Base-by-base conservation (phyloP, 2,329 filamentous ascomycete species). In the Cytospora piceicola region DNA sequence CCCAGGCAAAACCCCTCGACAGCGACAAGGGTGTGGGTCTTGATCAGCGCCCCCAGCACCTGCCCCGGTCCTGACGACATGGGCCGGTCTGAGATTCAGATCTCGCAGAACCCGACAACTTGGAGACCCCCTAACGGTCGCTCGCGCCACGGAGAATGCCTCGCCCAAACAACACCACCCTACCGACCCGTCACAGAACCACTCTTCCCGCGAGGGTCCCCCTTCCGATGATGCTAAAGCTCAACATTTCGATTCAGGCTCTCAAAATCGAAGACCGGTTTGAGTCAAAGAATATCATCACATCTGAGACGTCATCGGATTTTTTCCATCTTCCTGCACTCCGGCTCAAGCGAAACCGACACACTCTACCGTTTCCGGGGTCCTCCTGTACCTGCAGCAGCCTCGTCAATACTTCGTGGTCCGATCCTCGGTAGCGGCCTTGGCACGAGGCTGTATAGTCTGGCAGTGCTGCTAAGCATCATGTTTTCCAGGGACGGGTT, bases 31-130 rank as follows among this genome's bases (percentile, higher is more conserved):
- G 42, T 49, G 42, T 49, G 42, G 42, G n/a, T 49, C n/a, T 22
- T 49, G 42, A 49, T 49, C 42, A 49, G 42, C 42, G n/a, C 42
- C 42, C 42, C 42, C 20, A 17, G 42, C n/a, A 49, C 15, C 42
- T 11, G n/a, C 42, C 42, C 42, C 7, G 42, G 42, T 17, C 42
- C 42, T 49, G 42, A 49, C 42, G 42, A 49, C 42, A 49, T 49
- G 42, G 42, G 42, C 42, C 20, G 42, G 42, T 49, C 60, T 63
- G 60, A 63, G 60, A 63, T 63, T 63, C 60, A 63, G 60, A 63
- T 63, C 60, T 63, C 53, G 53, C 60, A 63, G 56, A 63, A 63
- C 60, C 60, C 60, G 60, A 63, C 60, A 63, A 54, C 52, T 36
- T 63, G 60, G 60, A 54, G 52, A 34, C 60, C 60, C 34, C 34